Percentiles rank a stretch among this genome's conserved stretches.
phyloP scores from a whole-genome alignment of 768 basidiomycete genomes.

The Lactifluus subvellereus region DNA sequence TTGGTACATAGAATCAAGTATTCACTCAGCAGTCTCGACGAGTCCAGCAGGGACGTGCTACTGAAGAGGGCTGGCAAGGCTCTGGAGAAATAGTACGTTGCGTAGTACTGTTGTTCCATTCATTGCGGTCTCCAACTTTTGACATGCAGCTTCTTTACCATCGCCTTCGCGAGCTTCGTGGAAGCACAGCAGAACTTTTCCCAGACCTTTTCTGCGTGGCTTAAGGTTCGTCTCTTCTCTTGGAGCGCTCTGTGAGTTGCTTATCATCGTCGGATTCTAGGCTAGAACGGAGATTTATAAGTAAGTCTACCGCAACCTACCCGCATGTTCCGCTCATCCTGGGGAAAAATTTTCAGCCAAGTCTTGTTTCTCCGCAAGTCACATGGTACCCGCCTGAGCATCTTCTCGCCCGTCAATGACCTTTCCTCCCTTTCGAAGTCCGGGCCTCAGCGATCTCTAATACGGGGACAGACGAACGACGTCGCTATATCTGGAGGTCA shows the following conservation, averaged over 20 bases:
- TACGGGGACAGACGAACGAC: conserved; percentile 68
- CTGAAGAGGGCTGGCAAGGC: conserved; percentile 67
- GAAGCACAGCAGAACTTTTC: conserved; percentile 53
- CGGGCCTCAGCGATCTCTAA: conserved; percentile 49
- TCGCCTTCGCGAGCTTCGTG: conserved; percentile 88
- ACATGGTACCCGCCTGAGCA: conserved; percentile 70
- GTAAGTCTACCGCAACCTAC: conserved; percentile 40
- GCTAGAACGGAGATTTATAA: conserved; percentile 89
- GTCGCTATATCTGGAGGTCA: conserved; percentile 74
- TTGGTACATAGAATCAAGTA: conserved; percentile 79
- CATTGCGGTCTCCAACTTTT: background rate
- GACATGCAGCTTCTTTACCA: conserved; percentile 74
- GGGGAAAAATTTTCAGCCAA: conserved; percentile 50
- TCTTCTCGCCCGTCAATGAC: conserved; percentile 91
- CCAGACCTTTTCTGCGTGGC: conserved; percentile 80
- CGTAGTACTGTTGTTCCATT: background rate
- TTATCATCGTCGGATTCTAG: conserved; percentile 31
- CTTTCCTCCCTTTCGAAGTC: conserved; percentile 75
- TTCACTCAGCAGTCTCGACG: conserved; percentile 69
- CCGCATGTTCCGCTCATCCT: background rate
- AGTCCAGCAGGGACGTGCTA: conserved; percentile 43
- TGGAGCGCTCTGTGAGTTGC: background rate
- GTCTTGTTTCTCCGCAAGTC: conserved; percentile 80
- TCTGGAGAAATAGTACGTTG: conserved; percentile 81
- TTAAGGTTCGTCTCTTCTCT: conserved; percentile 49